Conservation (phyloP, 129 eudicot genomes). For the Kitagawia praeruptora region DNA sequence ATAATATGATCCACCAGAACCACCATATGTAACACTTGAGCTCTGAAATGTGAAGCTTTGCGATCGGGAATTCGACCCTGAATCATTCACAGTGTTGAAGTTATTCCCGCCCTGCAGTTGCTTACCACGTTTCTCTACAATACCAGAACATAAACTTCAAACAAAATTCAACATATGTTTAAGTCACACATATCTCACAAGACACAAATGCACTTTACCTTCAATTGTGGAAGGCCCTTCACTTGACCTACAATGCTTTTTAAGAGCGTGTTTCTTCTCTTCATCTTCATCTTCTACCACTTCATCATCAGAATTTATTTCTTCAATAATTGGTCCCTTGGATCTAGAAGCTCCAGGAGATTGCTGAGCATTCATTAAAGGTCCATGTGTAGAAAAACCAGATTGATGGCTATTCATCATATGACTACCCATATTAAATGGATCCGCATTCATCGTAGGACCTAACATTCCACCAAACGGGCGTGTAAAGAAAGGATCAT, state of each 20-base stretch:
- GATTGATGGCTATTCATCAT: conserved; percentile 31
- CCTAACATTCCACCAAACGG: conserved; percentile 67
- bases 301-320: conserved; percentile 79
- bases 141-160: not conserved
- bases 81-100: conserved; percentile 18
- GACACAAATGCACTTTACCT: conserved; percentile 27
- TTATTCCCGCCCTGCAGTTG: conserved; percentile 33
- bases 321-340: conserved; percentile 79
- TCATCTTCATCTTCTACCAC: conserved; percentile 35
- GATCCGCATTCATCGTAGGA: conserved; percentile 5
- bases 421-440: conserved; percentile 29
- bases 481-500: conserved; percentile 73
- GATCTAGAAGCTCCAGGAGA: conserved; percentile 33
- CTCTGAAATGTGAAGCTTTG: conserved; percentile 64
- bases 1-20: conserved; percentile 66
- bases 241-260: conserved; percentile 47
- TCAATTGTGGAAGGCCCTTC: conserved; percentile 42
- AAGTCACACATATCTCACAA: not conserved
- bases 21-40: conserved; percentile 71
- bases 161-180: no score
- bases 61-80: conserved; percentile 30
- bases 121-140: conserved; percentile 46
- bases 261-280: conserved; percentile 39
- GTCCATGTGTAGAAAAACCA: conserved; percentile 14
- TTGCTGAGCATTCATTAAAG: conserved; percentile 9